Percentiles rank a stretch among this genome's conserved stretches.
phyloP scores from a whole-genome alignment of 345 rosid species.

The Viola odorata region DNA sequence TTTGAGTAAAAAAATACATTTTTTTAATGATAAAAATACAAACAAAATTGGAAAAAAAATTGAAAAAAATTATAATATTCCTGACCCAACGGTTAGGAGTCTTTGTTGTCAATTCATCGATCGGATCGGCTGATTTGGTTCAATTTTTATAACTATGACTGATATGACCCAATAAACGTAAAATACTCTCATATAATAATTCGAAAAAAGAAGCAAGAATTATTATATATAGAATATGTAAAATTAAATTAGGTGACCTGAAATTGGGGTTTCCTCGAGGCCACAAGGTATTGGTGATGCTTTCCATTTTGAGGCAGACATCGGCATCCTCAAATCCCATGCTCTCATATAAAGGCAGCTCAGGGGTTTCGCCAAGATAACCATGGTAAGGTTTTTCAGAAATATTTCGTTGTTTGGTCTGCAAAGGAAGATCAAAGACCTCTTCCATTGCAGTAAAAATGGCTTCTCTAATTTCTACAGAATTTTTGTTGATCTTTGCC shows the following conservation, averaged over 20 bases:
- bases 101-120: too few relatives aligned
- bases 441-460: constrained; percentile 12
- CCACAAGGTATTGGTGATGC: constrained; percentile 27
- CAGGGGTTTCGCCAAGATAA: constrained; percentile 13
- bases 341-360: constrained; percentile 25
- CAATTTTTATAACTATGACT: too few relatives aligned
- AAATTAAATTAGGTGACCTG: too few relatives aligned
- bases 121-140: too few relatives aligned
- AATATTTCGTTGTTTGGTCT: constrained; percentile 14
- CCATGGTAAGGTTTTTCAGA: constrained; percentile 28
- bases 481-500: constrained; percentile 13
- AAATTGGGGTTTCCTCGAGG: constrained; percentile 25
- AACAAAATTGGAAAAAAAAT: too few relatives aligned
- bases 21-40: too few relatives aligned
- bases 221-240: background rate
- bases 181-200: too few relatives aligned
- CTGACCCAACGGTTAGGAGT: too few relatives aligned
- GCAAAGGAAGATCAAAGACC: constrained; percentile 26
- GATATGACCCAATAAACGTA: too few relatives aligned
- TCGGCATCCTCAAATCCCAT: constrained; percentile 26
- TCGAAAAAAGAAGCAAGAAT: background rate
- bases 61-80: too few relatives aligned
- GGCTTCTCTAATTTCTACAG: constrained; percentile 8
- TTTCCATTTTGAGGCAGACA: background rate
- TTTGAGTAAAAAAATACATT: too few relatives aligned